Conservation (phyloP, 1,284 basidiomycete species). For the Irpex sp. region DNA sequence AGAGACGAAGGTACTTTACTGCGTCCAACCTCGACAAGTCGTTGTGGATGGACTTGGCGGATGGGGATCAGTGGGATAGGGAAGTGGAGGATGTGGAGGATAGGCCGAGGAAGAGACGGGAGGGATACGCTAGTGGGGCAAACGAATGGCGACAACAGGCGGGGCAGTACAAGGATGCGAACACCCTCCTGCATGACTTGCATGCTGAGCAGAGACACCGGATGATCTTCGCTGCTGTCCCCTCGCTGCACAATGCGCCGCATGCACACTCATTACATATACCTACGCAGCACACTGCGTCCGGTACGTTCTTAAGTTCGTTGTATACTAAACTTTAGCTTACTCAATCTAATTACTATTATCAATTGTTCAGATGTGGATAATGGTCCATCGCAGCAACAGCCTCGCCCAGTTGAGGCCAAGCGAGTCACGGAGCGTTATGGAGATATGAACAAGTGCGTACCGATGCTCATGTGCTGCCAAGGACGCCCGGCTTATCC, state of each 20-base stretch:
- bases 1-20: constrained; percentile 29
- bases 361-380: not conserved
- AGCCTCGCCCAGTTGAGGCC: constrained; percentile 25
- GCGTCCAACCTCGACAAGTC: constrained; percentile 14
- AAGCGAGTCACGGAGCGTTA: constrained; percentile 51
- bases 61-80: constrained; percentile 26
- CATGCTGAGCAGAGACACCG: constrained; percentile 63
- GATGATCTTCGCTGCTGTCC: constrained; percentile 30
- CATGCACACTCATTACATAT: not conserved
- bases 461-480: not conserved
- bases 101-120: not conserved
- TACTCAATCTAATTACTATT: not conserved
- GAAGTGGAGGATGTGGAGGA: constrained; percentile 5
- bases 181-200: constrained; percentile 59
- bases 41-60: constrained; percentile 6
- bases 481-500: constrained; percentile 1
- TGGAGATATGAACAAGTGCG: constrained; percentile 58
- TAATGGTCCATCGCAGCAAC: not conserved
- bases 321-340: not conserved
- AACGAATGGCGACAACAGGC: constrained; percentile 21
- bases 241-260: not conserved
- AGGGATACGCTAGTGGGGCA: constrained; percentile 4
- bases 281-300: not conserved
- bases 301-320: not conserved
- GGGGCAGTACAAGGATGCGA: constrained; percentile 48